These are phyloP conservation scores for Marasmius fiardii DNA, from an alignment of 1,284 basidiomycete genomes.

Conservation along the genomic window DNA sequence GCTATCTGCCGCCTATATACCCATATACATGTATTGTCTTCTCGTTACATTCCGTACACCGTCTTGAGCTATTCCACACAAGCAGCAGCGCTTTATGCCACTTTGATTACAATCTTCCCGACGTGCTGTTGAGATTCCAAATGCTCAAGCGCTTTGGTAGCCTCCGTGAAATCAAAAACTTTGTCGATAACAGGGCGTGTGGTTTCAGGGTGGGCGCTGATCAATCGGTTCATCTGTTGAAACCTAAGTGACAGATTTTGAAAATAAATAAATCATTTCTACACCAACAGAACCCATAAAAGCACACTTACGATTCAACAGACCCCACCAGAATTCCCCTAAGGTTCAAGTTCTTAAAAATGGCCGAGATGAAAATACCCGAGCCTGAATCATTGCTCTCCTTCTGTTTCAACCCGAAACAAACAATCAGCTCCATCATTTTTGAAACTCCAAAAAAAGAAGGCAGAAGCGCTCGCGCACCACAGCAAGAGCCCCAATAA, in stretches of 20 bases:
- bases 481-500: slow-evolving; percentile 20
- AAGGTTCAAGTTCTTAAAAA: background rate
- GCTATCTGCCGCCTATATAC: no score
- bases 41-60: no score
- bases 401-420: background rate
- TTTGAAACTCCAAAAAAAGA: no score
- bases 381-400: background rate
- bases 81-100: no score
- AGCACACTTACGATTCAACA: slow-evolving; percentile 16
- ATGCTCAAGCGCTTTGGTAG: slow-evolving; percentile 36
- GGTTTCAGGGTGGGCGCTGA: slow-evolving; percentile 24
- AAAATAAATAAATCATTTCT: background rate
- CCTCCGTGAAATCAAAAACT: slow-evolving; percentile 39
- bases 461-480: slow-evolving; percentile 15
- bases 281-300: background rate
- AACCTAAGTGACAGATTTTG: slow-evolving; percentile 31
- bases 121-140: slow-evolving; percentile 34
- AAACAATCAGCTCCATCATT: no score
- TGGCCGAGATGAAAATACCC: background rate
- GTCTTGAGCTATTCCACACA: no score
- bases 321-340: slow-evolving; percentile 6
- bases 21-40: no score
- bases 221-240: slow-evolving; percentile 37
- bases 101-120: slow-evolving; percentile 39
- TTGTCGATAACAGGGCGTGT: slow-evolving; percentile 40